These are phyloP conservation scores for Lactarius psammicola DNA, from an alignment of 768 basidiomycete genomes.

Conservation along the genomic window DNA sequence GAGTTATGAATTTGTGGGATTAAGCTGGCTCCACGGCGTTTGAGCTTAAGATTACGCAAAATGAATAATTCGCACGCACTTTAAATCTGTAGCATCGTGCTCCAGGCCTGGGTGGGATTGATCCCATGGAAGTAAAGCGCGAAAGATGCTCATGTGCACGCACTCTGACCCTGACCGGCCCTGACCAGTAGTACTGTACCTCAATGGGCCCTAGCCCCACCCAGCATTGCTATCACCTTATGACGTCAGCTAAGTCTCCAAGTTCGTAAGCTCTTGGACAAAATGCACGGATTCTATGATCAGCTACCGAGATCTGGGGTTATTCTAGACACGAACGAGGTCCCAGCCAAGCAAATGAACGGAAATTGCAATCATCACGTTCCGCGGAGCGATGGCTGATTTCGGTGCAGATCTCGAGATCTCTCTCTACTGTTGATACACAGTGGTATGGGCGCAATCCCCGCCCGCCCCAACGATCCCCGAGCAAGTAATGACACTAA, in stretches of 20 bases:
- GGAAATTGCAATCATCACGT: slow-evolving; percentile 14
- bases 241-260: neutral
- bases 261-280: neutral
- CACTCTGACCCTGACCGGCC: too few relatives aligned
- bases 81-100: neutral
- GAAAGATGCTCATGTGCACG: too few relatives aligned
- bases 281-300: neutral
- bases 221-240: neutral
- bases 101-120: neutral
- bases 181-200: too few relatives aligned
- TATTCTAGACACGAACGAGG: neutral
- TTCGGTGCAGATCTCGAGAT: slow-evolving; percentile 20
- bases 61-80: neutral
- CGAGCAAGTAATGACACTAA: slow-evolving; percentile 4
- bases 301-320: neutral
- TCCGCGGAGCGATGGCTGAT: slow-evolving; percentile 15
- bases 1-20: slow-evolving; percentile 57
- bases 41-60: neutral
- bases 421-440: neutral
- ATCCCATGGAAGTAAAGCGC: neutral
- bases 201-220: neutral
- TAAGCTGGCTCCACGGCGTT: neutral
- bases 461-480: neutral
- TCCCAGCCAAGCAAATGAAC: slow-evolving; percentile 3
- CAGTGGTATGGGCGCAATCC: slow-evolving; percentile 14